Base-by-base conservation (phyloP, 345 rosid genomes). In the Hypericum perforatum region DNA sequence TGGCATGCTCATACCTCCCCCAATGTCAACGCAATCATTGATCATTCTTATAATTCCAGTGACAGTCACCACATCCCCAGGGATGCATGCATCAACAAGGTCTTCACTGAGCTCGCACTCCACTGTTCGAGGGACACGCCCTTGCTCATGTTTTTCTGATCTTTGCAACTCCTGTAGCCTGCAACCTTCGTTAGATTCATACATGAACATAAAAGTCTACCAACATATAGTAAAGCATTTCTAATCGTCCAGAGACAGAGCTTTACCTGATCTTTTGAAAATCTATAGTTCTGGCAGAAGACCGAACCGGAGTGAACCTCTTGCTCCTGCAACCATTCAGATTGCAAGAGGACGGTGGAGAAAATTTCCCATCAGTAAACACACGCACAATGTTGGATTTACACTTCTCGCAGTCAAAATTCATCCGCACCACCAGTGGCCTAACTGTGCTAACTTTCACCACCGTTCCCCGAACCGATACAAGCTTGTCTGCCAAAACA, bases 11-110 rank as follows among this genome's bases (percentile, higher is more conserved):
- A 37, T 72, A 91, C 98, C 98, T 85, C 98, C 98, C 43, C 96
- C 98, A 58, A 88, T 83, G 60, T 92, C 96, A 87, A 80, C 78
- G 76, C 82, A 88, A 64, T 81, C 82, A 65, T 85, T 87, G 41
- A 85, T 83, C 45, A 82, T 94, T 70, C 78, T 83, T 67, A 92
- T 79, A 67, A 88, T 83, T 61, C 96, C 98, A 66, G 88, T 81
- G 61, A 92, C 94, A 53, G 95, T 92, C 62, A 88, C 94, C 58
- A 91, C 98, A 74, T 91, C 98, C 59, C 98, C 98, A 62, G 98
- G 98, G 65, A 87, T 88, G 70, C 96, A 92, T 2, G 73, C 64
- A 65, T 81, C 95, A 60, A 85, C 94, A 57, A 88, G 90, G 74
- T 92, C 96, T 74, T 85, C 94, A 45, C 74, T 81, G 66, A 92